Evolutionary conservation across 441 rosid species (phyloP), one percentile per base, ranked within the genome.

Genomic region (Capsella rubella): DNA sequence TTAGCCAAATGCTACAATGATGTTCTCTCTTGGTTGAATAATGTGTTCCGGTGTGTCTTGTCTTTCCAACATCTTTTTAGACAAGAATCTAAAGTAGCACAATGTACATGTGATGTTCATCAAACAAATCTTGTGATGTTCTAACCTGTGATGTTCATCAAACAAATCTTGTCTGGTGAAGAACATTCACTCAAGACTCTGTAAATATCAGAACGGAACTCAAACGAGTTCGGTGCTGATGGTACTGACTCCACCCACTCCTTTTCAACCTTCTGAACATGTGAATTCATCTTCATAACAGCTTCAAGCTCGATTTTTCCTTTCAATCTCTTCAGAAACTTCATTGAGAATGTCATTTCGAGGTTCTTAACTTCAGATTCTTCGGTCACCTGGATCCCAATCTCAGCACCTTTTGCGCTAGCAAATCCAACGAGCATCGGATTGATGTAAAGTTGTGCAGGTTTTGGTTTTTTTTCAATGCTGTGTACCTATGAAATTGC

Each of bases 221-320:
- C 88, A 27, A 57, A 77, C 5, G 97, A 90, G 83, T 92, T 95
- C 0, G 86, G 87, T 29, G 83, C 78, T 9, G 90, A 76, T 8
- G 97, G 93, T 35, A 73, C 53, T 4, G 84, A 77, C 52, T 89
- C 82, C 13, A 84, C 71, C 93, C 95, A 92, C 76, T 90, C 86
- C 40, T 90, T 87, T 43, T 84, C 88, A 6, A 81, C 85, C 78
- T 82, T 67, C 79, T 87, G 74, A 13, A 92, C 87, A 10, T 88
- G 85, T 29, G 88, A 52, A 49, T 78, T 77, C 49, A 71, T 56
- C 81, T 69, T 86, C 6, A 51, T 58, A 0, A 62, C 66, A 1
- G 87, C 82, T 14, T 76, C 57, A 79, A 89, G 84, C 75, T 82
- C 82, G 66, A 92, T 83, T 55, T 83, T 81, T 1, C 81, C 83